phyloP scores from a whole-genome alignment of 192 early-diverging fungal genomes.

The Coemansia sp. region DNA sequence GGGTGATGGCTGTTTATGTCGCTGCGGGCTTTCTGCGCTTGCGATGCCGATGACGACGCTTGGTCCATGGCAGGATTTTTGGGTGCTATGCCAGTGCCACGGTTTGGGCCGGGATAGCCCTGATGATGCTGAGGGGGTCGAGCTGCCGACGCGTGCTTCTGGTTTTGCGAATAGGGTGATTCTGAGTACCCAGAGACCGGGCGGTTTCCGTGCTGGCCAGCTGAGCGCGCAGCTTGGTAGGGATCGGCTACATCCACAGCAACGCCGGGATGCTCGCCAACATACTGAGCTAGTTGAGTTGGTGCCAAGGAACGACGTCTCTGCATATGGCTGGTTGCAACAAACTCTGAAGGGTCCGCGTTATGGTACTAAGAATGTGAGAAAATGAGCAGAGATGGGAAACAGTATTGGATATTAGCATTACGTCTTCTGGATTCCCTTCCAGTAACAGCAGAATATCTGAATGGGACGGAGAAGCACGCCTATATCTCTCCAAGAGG shows the following conservation, averaged over 20 bases:
- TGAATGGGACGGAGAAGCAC: too few species aligned
- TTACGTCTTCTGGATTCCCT: not conserved
- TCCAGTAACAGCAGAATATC: not conserved
- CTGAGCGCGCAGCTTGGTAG: slow-evolving; percentile 32
- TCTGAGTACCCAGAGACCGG: slow-evolving; percentile 28
- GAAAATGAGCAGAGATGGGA: not conserved
- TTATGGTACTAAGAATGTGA: slow-evolving; percentile 29
- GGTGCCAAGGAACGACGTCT: slow-evolving; percentile 44
- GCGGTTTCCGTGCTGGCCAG: slow-evolving; percentile 17
- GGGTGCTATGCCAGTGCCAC: not conserved
- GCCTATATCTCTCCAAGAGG: too few species aligned
- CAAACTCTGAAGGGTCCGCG: slow-evolving; percentile 45
- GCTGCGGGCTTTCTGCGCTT: slow-evolving; percentile 9
- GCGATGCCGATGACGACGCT: not conserved
- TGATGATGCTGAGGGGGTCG: slow-evolving; percentile 12
- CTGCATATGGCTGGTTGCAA: slow-evolving; percentile 40
- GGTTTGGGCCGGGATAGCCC: slow-evolving; percentile 2
- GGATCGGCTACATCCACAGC: slow-evolving; percentile 20
- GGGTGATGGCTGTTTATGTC: slow-evolving; percentile 41
- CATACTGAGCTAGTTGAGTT: slow-evolving; percentile 29
- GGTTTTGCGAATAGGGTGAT: slow-evolving; percentile 10
- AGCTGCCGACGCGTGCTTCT: slow-evolving; percentile 3
- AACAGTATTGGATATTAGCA: not conserved
- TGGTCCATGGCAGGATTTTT: slow-evolving; percentile 1
- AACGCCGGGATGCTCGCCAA: slow-evolving; percentile 20